Conservation (phyloP, 805 yeast genomes). For the Monosporozyma solicola region DNA sequence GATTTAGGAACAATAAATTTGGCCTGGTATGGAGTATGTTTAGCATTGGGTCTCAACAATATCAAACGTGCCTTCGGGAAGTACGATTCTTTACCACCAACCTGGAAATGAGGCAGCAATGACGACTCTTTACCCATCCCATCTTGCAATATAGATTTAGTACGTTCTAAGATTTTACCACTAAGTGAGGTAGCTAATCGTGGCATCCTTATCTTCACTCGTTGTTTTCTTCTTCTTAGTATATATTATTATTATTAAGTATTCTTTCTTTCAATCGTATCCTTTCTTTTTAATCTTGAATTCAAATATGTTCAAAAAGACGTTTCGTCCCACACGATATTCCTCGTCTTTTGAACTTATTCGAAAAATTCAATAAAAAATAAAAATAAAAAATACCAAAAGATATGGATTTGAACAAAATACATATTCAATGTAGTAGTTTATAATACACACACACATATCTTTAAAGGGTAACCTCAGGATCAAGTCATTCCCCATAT, state of each 20-base stretch:
- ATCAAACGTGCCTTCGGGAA: slow-evolving; percentile 82
- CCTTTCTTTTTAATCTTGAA: too few relatives aligned
- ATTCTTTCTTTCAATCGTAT: too few relatives aligned
- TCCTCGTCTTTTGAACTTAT: background rate
- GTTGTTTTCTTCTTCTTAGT: background rate
- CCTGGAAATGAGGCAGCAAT: slow-evolving; percentile 60
- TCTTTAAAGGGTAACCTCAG: background rate
- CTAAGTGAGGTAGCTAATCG: slow-evolving; percentile 8
- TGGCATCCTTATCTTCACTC: background rate
- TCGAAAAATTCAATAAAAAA: background rate
- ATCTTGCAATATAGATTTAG: slow-evolving; percentile 43
- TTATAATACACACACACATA: background rate
- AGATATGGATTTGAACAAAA: background rate
- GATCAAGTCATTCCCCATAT: background rate
- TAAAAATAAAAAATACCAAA: background rate
- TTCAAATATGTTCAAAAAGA: background rate
- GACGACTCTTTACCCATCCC: background rate
- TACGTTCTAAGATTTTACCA: slow-evolving; percentile 27
- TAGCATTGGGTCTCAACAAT: slow-evolving; percentile 84
- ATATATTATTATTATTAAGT: too few relatives aligned
- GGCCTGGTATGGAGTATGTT: slow-evolving; percentile 95
- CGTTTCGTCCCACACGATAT: background rate
- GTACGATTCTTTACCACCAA: slow-evolving; percentile 68
- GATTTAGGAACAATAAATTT: slow-evolving; percentile 89
- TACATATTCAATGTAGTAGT: background rate